phyloP scores from a whole-genome alignment of 2,329 filamentous ascomycete species.

The Tolypocladium pustulatum region DNA sequence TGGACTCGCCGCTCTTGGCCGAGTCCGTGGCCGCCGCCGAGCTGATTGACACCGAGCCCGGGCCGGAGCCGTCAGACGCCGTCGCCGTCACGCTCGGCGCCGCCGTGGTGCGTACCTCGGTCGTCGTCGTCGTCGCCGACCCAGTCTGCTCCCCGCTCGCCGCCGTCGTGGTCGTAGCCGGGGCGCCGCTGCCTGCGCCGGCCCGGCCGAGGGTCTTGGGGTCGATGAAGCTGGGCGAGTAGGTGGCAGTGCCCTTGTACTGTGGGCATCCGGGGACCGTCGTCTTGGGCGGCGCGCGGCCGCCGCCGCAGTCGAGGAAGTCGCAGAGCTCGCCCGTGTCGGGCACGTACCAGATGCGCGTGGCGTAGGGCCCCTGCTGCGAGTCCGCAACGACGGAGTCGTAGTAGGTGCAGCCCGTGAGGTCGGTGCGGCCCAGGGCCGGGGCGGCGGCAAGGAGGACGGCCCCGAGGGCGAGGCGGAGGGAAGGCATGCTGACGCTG shows the following conservation, averaged over 20 bases:
- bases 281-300: conserved; percentile 52
- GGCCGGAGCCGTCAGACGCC: not conserved
- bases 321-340: conserved; percentile 54
- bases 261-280: conserved; percentile 48
- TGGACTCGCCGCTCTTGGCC: not conserved
- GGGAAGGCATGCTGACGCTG: conserved; percentile 12
- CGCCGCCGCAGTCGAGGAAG: conserved; percentile 57
- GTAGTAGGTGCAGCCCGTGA: conserved; percentile 33
- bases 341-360: conserved; percentile 49
- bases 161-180: not conserved
- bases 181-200: not conserved
- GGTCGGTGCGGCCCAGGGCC: conserved; percentile 32
- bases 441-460: conserved; percentile 18
- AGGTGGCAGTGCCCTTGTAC: conserved; percentile 45
- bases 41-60: not conserved
- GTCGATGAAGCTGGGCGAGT: conserved; percentile 39
- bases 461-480: conserved; percentile 12
- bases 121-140: not conserved
- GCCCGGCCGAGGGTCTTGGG: conserved; percentile 13
- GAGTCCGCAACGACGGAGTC: conserved; percentile 19
- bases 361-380: conserved; percentile 26
- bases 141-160: not conserved
- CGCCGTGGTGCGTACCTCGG: not conserved
- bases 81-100: not conserved
- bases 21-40: not conserved